A percentile compares a stretch with the other conserved stretches of the same genome.
phyloP scores from a whole-genome alignment of 2,329 filamentous ascomycete species.

The Claviceps maximensis region DNA sequence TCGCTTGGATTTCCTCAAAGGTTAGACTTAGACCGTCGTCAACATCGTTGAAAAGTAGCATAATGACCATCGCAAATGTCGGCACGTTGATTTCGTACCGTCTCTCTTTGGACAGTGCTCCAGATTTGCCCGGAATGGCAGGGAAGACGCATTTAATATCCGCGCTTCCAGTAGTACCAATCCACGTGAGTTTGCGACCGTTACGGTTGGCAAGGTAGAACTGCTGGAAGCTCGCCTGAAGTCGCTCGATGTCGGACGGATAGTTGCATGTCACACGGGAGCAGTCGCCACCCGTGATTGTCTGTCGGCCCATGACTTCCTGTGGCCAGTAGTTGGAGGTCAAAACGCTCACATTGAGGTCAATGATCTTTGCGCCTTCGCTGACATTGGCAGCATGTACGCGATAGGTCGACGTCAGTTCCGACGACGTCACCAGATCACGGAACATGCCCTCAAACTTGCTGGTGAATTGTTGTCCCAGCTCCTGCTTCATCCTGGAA shows the following conservation, averaged over 20 bases:
- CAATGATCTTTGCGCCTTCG: slow-evolving; percentile 42
- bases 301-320: slow-evolving; percentile 60
- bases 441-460: slow-evolving; percentile 98
- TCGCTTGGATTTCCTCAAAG: slow-evolving; percentile 69
- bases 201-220: slow-evolving; percentile 83
- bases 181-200: slow-evolving; percentile 79
- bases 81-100: slow-evolving; percentile 85
- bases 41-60: slow-evolving; percentile 81
- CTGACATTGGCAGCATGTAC: slow-evolving; percentile 44
- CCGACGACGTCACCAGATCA: slow-evolving; percentile 80
- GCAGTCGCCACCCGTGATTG: slow-evolving; percentile 36
- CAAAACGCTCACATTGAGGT: slow-evolving; percentile 72
- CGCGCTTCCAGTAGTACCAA: slow-evolving; percentile 57
- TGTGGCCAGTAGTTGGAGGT: slow-evolving; percentile 93
- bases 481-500: slow-evolving; percentile 88
- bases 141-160: slow-evolving; percentile 75
- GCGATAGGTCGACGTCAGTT: slow-evolving; percentile 67
- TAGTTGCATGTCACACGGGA: slow-evolving; percentile 47
- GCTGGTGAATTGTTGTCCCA: slow-evolving; percentile 84
- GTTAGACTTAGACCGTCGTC: slow-evolving; percentile 34
- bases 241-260: slow-evolving; percentile 56
- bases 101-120: slow-evolving; percentile 46
- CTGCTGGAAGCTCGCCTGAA: slow-evolving; percentile 75
- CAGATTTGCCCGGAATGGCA: slow-evolving; percentile 55
- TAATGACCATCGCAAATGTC: slow-evolving; percentile 82